These are phyloP conservation scores for Fusarium sp. DNA, from an alignment of 2,329 filamentous ascomycete genomes.

Conservation along the genomic window DNA sequence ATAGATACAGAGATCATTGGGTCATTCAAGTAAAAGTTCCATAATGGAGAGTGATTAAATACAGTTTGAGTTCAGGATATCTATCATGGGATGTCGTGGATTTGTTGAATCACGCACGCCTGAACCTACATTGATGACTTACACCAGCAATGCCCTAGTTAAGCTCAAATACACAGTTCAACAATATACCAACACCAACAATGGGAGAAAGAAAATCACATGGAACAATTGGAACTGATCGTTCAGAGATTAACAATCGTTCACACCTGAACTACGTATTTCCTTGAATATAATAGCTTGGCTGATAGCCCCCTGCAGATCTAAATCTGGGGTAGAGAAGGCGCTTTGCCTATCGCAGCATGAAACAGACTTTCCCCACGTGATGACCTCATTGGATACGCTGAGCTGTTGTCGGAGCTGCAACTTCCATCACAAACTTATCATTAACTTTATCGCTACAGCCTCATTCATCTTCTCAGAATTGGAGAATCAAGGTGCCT, in stretches of 20 bases:
- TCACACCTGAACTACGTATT: not conserved
- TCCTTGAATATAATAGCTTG: not conserved
- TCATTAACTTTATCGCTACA: not conserved
- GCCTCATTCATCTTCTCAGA: not conserved
- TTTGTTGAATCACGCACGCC: too few species aligned
- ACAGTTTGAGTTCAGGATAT: too few species aligned
- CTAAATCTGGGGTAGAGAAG: slow-evolving; percentile 30
- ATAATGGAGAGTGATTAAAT: too few species aligned
- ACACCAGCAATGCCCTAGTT: too few species aligned
- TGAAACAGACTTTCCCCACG: slow-evolving; percentile 23
- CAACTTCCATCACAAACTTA: slow-evolving; percentile 10
- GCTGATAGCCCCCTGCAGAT: not conserved
- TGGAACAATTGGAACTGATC: not conserved
- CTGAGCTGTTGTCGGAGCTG: slow-evolving; percentile 1
- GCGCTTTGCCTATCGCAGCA: slow-evolving; percentile 32
- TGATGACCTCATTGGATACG: slow-evolving; percentile 43
- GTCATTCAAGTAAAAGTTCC: too few species aligned
- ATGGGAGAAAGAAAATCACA: not conserved
- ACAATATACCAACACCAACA: too few species aligned
- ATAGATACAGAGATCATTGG: too few species aligned
- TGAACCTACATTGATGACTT: too few species aligned
- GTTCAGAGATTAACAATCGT: not conserved
- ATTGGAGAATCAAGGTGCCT: not conserved
- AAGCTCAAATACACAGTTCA: too few species aligned
- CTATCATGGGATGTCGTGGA: too few species aligned